Evolutionary conservation across 805 yeast genomes (phyloP).

Genomic region (Cyberlindnera misumaiensis): DNA sequence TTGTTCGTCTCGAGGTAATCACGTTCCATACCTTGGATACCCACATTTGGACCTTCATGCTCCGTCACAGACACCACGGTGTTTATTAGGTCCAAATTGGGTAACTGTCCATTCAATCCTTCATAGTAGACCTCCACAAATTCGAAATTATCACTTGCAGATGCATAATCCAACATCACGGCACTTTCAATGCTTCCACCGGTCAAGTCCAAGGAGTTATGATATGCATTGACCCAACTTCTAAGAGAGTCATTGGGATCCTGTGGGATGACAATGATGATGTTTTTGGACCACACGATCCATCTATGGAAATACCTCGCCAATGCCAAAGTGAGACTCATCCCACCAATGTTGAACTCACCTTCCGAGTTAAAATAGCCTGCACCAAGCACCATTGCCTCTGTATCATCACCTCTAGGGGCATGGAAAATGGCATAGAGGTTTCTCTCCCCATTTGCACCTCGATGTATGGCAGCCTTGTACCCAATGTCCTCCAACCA

Average conservation of each 20-base stretch:
- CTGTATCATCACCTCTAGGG: constrained; percentile 94
- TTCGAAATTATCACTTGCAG: constrained; percentile 58
- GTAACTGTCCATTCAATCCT: constrained; percentile 93
- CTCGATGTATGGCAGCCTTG: constrained; percentile 43
- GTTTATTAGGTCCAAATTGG: constrained; percentile 85
- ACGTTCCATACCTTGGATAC: constrained; percentile 54
- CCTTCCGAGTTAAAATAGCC: constrained; percentile 77
- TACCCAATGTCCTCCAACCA: constrained; percentile 75
- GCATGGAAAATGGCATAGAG: constrained; percentile 84
- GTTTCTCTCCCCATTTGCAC: constrained; percentile 32
- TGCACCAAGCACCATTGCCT: constrained; percentile 83
- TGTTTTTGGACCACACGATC: constrained; percentile 94
- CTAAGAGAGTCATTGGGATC: constrained; percentile 64
- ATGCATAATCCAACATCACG: constrained; percentile 71
- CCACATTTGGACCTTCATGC: constrained; percentile 68
- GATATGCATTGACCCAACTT: constrained; percentile 92
- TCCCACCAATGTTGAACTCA: constrained; percentile 69
- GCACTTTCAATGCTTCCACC: constrained; percentile 96
- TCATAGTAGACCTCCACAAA: constrained; percentile 70
- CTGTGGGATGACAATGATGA: constrained; percentile 77
- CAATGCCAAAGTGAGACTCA: constrained; percentile 63
- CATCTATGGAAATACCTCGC: constrained; percentile 76
- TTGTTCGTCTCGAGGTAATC: constrained; percentile 39
- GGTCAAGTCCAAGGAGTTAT: constrained; percentile 72
- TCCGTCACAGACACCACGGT: constrained; percentile 66